Base-by-base conservation (phyloP, 108 stramenopile species). In the Fistulifera solaris region DNA sequence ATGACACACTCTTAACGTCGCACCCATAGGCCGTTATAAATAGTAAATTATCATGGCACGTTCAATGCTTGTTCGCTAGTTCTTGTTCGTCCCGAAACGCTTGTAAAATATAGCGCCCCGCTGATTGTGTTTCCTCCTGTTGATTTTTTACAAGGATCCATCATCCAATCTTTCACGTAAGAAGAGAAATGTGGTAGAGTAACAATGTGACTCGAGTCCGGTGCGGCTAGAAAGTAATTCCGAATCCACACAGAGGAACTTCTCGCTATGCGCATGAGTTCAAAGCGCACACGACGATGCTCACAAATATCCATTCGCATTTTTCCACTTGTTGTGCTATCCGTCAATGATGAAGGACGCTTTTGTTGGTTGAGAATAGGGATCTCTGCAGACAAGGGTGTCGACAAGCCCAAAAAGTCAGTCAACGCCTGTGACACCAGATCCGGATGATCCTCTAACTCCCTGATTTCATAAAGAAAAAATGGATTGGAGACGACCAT, bases 381-480 rank as follows among this genome's bases (percentile, higher is more conserved):
- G 11, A 45, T 45, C 7, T 17, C 19, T 3, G 3, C 11, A 41
- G 38, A 54, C 19, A 59, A 27, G 17, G 58, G 60, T 42, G 25
- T 8, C 15, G 18, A 25, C 51, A 67, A 39, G 1, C 54, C 54
- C 22, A 67, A 31, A 58, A 67, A 67, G 23, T 61, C 67, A 1
- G 27, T 21, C 38, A 68, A 68, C 24, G 26, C 45, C 7, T 23
- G 49, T 48, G 46, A 4, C 15, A 43, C 23, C 12, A 26, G 11
- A 5, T 59, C 51, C 8, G 55, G 40, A n/a, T 19, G 42, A 28
- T 65, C 56, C 6, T 47, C 39, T 22, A 61, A 26, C 43, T 62
- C 58, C 24, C 28, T 18, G 4, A 44, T 60, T 10, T 67, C 66
- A 23, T 48, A 48, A 1, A 67, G 23, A 40, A 67, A 67, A 17